Percentiles rank a stretch among this genome's conserved stretches.
Conservation (phyloP, 2,329 filamentous ascomycete genomes). For the Sporothrix curviconia region DNA sequence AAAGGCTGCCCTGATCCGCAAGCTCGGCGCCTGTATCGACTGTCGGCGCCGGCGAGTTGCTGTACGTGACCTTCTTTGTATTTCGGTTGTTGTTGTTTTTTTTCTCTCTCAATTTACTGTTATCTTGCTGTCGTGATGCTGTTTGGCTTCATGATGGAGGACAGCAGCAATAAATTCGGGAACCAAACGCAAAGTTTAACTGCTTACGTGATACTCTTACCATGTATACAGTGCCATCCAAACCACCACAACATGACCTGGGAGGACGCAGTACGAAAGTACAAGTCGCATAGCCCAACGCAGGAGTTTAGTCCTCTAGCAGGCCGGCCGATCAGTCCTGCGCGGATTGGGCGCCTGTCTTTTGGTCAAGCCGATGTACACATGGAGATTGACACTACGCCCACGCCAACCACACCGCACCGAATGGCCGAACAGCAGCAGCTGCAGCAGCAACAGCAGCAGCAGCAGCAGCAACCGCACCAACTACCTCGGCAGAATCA, state of each 20-base stretch:
- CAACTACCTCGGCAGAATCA: conserved; percentile 7
- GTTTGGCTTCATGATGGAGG: too few species aligned
- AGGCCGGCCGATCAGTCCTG: conserved; percentile 36
- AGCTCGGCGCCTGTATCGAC: conserved; percentile 51
- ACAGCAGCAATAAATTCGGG: too few species aligned
- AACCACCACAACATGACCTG: conserved; percentile 56
- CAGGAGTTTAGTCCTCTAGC: conserved; percentile 40
- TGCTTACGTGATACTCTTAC: conserved; percentile 8
- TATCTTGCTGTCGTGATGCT: too few species aligned
- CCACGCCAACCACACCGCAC: conserved; percentile 20
- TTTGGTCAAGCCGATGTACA: conserved; percentile 39
- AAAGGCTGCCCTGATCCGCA: conserved; percentile 53
- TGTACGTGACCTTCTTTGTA: conserved; percentile 10
- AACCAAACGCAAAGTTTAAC: not conserved
- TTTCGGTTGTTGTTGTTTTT: not conserved
- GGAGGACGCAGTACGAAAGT: conserved; percentile 52
- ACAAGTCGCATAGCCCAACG: conserved; percentile 47
- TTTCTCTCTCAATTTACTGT: conserved; percentile 2
- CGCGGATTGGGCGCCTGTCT: conserved; percentile 29
- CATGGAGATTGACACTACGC: conserved; percentile 48
- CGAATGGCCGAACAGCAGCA: not conserved
- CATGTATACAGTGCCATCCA: conserved; percentile 44
- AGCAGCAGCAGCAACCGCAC: conserved; percentile 1
- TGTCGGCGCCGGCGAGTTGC: conserved; percentile 28
- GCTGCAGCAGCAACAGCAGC: conserved; percentile 4